Evolutionary conservation across 176 grass and related monocot species (phyloP), one percentile per base, ranked within the genome.

Genomic region (Phoenix dactylifera): DNA sequence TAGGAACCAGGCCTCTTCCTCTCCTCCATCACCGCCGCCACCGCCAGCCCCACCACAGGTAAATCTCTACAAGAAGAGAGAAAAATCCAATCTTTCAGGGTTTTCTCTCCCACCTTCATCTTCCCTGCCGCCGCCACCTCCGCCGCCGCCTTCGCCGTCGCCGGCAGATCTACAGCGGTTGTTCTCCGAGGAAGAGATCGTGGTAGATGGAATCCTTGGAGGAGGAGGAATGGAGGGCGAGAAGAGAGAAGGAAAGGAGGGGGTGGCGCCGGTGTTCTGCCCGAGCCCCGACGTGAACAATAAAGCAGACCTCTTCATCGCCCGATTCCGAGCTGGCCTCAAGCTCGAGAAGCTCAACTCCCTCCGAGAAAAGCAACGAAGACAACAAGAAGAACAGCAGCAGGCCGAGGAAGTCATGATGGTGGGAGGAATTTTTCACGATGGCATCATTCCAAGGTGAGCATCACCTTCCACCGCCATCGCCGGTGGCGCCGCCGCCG

Each of bases 281-380:
- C 63, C 82, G 63, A 98, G 93, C 74, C 93, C 93, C 3, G 93
- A 98, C 72, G 93, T 98, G 7, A 89, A 98, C 77, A 69, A 80
- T 15, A 98, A 98, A 76, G 88, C 93, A 15, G 88, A 86, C 74
- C 62, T 64, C 55, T 95, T 95, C 78, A 95, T 95, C 66, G 69
- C 74, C 56, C 62, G 68, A 52, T 95, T 95, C 77, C 88, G 76
- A 14, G 79, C 67, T 0, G 84, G 84, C 50, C 84, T 98, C 3
- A 83, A 89, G 79, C 64, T 92, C 23, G 93, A 98, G 79, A 98
- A 86, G 79, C 70, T 92, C 44, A 92, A 98, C 52, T 92, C 93
- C 22, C 85, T 83, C 57, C 54, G 74, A 55, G 87, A 92, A 67
- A 98, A 86, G 52, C 72, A 77, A 60, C 75, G 73, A 7, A 44